Percentiles rank a stretch among this genome's conserved stretches.
Evolutionary conservation across 2,329 filamentous ascomycete genomes (phyloP).

Genomic region (Cladosporium sp.): DNA sequence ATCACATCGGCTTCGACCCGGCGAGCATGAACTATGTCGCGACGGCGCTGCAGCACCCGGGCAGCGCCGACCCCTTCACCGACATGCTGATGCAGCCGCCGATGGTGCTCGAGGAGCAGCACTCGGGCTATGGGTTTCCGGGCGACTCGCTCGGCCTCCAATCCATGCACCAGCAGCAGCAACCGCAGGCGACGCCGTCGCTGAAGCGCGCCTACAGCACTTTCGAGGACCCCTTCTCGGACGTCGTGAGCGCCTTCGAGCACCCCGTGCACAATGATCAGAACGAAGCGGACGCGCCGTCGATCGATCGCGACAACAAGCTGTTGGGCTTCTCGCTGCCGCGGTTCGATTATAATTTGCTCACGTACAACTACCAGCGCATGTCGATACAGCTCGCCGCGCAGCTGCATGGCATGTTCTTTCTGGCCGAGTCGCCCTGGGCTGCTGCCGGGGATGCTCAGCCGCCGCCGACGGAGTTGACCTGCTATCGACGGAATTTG

Average conservation of each 20-base stretch:
- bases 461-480: conserved; percentile 70
- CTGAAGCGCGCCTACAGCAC: conserved; percentile 30
- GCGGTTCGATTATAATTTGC: conserved; percentile 49
- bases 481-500: conserved; percentile 90
- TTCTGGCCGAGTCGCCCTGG: conserved; percentile 71
- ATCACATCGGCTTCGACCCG: conserved; percentile 12
- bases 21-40: conserved; percentile 50
- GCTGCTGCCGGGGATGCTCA: conserved; percentile 51
- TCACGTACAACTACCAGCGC: conserved; percentile 60
- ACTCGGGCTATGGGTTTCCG: conserved; percentile 52
- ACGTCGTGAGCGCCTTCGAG: conserved; percentile 45
- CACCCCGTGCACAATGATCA: conserved; percentile 34
- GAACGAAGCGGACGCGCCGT: conserved; percentile 43
- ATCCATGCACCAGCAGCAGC: conserved; percentile 5
- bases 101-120: conserved; percentile 50
- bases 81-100: conserved; percentile 36
- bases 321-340: conserved; percentile 47
- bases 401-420: conserved; percentile 84
- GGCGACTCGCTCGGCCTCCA: conserved; percentile 6
- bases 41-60: conserved; percentile 47
- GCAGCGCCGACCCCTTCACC: conserved; percentile 36
- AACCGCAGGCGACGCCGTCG: conserved; percentile 16
- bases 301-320: conserved; percentile 58
- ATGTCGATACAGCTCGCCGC: conserved; percentile 63
- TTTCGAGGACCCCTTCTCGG: conserved; percentile 47